phyloP scores from a whole-genome alignment of 1,284 basidiomycete genomes.

The Kwoniella shivajii region DNA sequence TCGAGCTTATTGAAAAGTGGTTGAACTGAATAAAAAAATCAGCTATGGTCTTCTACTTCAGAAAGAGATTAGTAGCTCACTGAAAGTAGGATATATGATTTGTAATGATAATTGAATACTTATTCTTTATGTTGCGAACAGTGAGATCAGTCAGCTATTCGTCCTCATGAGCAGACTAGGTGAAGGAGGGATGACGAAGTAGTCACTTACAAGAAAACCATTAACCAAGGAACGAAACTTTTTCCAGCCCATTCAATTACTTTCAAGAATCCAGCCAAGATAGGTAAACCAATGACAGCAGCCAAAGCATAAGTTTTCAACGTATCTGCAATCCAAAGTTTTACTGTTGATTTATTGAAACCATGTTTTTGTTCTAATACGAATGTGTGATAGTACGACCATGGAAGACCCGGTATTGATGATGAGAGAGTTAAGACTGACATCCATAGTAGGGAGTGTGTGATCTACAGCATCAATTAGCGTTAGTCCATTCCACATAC shows the following conservation, averaged over 20 bases:
- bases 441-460: slow-evolving; percentile 79
- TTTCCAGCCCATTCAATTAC: slow-evolving; percentile 93
- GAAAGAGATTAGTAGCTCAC: slow-evolving; percentile 21
- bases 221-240: slow-evolving; percentile 82
- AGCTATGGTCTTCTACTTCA: neutral
- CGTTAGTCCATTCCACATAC: slow-evolving; percentile 11
- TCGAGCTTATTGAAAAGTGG: slow-evolving; percentile 97
- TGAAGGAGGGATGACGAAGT: slow-evolving; percentile 26
- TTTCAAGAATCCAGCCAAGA: slow-evolving; percentile 82
- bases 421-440: slow-evolving; percentile 69
- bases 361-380: slow-evolving; percentile 93
- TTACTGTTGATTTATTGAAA: slow-evolving; percentile 89
- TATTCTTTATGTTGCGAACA: slow-evolving; percentile 59
- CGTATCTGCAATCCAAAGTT: slow-evolving; percentile 74
- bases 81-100: slow-evolving; percentile 82
- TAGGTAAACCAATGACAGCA: slow-evolving; percentile 78
- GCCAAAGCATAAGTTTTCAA: slow-evolving; percentile 77
- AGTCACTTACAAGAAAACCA: slow-evolving; percentile 71
- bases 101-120: slow-evolving; percentile 82
- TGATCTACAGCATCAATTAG: slow-evolving; percentile 65
- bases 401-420: slow-evolving; percentile 68
- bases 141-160: neutral
- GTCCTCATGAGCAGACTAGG: neutral
- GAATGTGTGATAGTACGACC: slow-evolving; percentile 84
- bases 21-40: slow-evolving; percentile 61